Percentiles rank a stretch among this genome's conserved stretches.
phyloP scores from a whole-genome alignment of 2,329 filamentous ascomycete genomes.

The Fusarium stilboides region DNA sequence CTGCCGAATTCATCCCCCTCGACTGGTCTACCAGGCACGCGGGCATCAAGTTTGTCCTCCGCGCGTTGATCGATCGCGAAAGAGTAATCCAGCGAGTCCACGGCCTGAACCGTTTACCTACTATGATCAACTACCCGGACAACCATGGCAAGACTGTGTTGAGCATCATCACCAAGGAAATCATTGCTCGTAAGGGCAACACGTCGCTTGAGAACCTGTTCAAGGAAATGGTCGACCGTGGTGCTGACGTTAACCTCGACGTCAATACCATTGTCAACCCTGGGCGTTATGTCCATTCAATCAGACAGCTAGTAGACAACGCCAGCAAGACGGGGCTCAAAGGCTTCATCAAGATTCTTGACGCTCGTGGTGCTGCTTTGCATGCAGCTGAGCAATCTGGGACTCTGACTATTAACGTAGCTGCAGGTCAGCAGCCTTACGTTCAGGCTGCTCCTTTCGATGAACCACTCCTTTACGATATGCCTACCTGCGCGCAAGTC shows the following conservation, averaged over 20 bases:
- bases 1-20: not conserved
- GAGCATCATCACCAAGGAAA: not conserved
- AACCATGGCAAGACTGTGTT: not conserved
- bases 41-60: slow-evolving; percentile 2
- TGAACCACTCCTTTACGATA: too few relatives aligned
- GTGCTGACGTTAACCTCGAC: slow-evolving; percentile 17
- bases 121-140: not conserved
- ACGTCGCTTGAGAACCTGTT: slow-evolving; percentile 7
- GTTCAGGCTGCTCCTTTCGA: too few relatives aligned
- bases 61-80: not conserved
- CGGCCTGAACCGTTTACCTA: too few relatives aligned
- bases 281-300: not conserved
- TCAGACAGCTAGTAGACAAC: not conserved
- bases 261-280: not conserved
- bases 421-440: not conserved
- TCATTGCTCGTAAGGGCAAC: not conserved
- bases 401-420: not conserved
- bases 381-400: slow-evolving; percentile 10
- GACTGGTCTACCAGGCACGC: slow-evolving; percentile 11
- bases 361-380: not conserved
- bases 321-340: slow-evolving; percentile 1
- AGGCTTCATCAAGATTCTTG: not conserved
- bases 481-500: too few relatives aligned
- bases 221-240: not conserved
- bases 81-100: not conserved